A percentile compares a stretch with the other conserved stretches of the same genome.
Evolutionary conservation across 805 yeast genomes (phyloP).

Genomic region (Candida manassasensis): DNA sequence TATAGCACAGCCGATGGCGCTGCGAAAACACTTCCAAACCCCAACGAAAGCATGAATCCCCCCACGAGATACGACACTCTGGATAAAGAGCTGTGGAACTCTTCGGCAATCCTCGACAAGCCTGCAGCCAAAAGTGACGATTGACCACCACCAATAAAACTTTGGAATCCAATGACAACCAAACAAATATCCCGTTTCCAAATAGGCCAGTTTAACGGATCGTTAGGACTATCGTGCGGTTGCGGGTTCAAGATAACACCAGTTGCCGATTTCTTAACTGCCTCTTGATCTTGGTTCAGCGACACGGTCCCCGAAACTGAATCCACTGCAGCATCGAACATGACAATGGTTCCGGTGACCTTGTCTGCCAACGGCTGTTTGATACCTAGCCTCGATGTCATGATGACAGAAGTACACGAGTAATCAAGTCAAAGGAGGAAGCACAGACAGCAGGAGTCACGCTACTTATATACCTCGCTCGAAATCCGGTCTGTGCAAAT

Average conservation of each 20-base stretch:
- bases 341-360: conserved; percentile 48
- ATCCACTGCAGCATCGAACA: conserved; percentile 25
- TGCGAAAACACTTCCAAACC: conserved; percentile 54
- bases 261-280: conserved; percentile 39
- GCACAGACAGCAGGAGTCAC: too few relatives aligned
- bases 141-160: conserved; percentile 59
- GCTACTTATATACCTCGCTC: too few relatives aligned
- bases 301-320: neutral
- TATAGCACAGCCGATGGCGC: conserved; percentile 53
- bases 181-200: conserved; percentile 55
- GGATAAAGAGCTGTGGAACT: conserved; percentile 40
- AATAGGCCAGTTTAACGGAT: conserved; percentile 62
- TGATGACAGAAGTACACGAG: neutral
- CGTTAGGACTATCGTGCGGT: conserved; percentile 59
- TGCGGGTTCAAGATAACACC: conserved; percentile 58
- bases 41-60: conserved; percentile 53
- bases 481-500: too few relatives aligned
- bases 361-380: conserved; percentile 34
- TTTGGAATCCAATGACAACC: conserved; percentile 49
- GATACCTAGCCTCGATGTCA: conserved; percentile 26
- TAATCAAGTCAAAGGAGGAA: too few relatives aligned
- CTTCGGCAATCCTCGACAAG: conserved; percentile 33
- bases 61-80: conserved; percentile 53
- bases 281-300: conserved; percentile 4
- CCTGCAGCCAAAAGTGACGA: conserved; percentile 60